These are phyloP conservation scores for Thermothielavioides terrestris DNA, from an alignment of 495 filamentous ascomycete genomes.

Conservation along the genomic window DNA sequence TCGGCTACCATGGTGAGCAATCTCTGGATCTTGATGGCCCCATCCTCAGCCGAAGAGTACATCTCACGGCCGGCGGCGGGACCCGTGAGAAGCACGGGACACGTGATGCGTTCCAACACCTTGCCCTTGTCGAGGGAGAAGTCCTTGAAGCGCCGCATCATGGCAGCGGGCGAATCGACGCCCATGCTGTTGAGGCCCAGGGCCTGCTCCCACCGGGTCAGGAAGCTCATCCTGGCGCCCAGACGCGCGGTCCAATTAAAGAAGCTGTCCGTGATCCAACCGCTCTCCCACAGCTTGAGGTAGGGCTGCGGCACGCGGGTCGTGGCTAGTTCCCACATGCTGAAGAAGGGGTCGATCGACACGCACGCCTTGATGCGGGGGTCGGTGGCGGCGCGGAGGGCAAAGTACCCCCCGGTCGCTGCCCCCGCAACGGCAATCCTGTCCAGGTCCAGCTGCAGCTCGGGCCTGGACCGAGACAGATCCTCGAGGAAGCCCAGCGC, in stretches of 20 bases:
- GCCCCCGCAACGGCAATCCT: constrained; percentile 34
- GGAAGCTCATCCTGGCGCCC: constrained; percentile 17
- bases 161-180: constrained; percentile 14
- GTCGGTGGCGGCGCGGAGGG: constrained; percentile 34
- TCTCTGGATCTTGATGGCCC: too few relatives aligned
- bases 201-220: constrained; percentile 30
- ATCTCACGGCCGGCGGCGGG: too few relatives aligned
- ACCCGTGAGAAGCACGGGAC: constrained; percentile 25
- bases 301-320: constrained; percentile 25
- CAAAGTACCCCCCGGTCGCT: constrained; percentile 40
- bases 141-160: constrained; percentile 15
- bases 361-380: constrained; percentile 40
- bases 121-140: constrained; percentile 10
- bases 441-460: constrained; percentile 34
- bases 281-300: constrained; percentile 18
- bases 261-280: constrained; percentile 26
- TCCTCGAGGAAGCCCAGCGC: constrained; percentile 29
- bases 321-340: constrained; percentile 28
- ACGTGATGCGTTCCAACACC: constrained; percentile 10
- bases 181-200: constrained; percentile 6
- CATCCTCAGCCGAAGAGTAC: too few relatives aligned
- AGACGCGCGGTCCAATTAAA: constrained; percentile 17
- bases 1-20: too few relatives aligned
- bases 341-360: constrained; percentile 33
- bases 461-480: constrained; percentile 11